A percentile compares a stretch with the other conserved stretches of the same genome.
phyloP scores from a whole-genome alignment of 2,329 filamentous ascomycete genomes.

The Aspergillus novofumigatus region DNA sequence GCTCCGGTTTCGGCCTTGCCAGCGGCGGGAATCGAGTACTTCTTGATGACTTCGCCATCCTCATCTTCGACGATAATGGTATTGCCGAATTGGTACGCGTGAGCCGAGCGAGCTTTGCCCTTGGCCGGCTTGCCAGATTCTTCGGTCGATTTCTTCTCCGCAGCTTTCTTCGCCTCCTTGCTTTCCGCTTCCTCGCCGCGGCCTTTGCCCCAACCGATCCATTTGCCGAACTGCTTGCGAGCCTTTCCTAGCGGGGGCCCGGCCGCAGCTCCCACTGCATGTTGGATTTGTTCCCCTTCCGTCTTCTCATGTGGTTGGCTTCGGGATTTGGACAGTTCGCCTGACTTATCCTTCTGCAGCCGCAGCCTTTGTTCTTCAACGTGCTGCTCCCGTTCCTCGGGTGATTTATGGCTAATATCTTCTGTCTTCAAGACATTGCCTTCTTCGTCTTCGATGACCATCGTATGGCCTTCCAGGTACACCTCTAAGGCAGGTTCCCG shows the following conservation, averaged over 20 bases:
- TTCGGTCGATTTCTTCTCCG: constrained; percentile 17
- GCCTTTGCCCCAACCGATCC: constrained; percentile 40
- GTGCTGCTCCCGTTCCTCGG: constrained; percentile 59
- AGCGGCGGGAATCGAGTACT: constrained; percentile 57
- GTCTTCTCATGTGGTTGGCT: constrained; percentile 41
- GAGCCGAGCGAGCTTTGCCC: constrained; percentile 51
- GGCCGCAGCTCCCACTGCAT: constrained; percentile 34
- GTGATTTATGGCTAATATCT: constrained; percentile 42
- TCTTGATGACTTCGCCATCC: constrained; percentile 65
- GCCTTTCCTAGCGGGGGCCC: constrained; percentile 36
- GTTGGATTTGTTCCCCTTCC: constrained; percentile 40
- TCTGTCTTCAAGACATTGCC: constrained; percentile 77
- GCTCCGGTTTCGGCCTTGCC: constrained; percentile 28
- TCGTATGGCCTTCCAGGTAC: constrained; percentile 73
- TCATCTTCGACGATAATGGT: constrained; percentile 69
- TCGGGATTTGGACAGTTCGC: constrained; percentile 45
- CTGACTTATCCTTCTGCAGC: constrained; percentile 51
- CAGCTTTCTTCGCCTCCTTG: constrained; percentile 25
- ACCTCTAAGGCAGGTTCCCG: constrained; percentile 55
- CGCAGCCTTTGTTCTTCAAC: constrained; percentile 48
- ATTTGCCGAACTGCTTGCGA: constrained; percentile 46
- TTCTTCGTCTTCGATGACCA: constrained; percentile 79
- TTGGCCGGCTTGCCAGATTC: constrained; percentile 19
- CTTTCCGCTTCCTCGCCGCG: constrained; percentile 11
- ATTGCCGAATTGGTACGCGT: constrained; percentile 65